These are phyloP conservation scores for Yarrowia sp. DNA, from an alignment of 805 yeast species.

Conservation along the genomic window DNA sequence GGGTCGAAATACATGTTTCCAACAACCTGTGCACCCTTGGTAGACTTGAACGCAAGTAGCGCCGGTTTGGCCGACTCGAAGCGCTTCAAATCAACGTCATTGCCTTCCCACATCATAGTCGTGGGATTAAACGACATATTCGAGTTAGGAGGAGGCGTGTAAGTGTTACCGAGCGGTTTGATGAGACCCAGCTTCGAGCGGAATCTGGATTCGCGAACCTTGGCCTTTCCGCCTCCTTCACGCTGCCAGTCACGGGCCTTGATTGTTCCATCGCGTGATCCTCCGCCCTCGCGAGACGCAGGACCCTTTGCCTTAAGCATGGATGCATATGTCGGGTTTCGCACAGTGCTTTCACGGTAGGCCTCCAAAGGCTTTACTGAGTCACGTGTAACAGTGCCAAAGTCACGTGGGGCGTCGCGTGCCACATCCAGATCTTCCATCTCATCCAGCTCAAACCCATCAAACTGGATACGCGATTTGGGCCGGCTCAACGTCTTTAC, in stretches of 20 bases:
- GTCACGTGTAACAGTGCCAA: not conserved
- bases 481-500: slow-evolving; percentile 13
- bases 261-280: not conserved
- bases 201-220: not conserved
- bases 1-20: slow-evolving; percentile 61
- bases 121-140: slow-evolving; percentile 53
- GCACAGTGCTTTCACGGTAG: slow-evolving; percentile 4
- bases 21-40: slow-evolving; percentile 42
- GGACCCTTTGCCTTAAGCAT: not conserved
- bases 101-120: slow-evolving; percentile 60
- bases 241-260: not conserved
- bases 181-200: not conserved
- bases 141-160: not conserved
- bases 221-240: not conserved
- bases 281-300: not conserved
- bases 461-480: not conserved
- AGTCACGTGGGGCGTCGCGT: not conserved
- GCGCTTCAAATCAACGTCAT: slow-evolving; percentile 52
- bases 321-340: slow-evolving; percentile 1
- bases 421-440: slow-evolving; percentile 13
- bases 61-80: slow-evolving; percentile 46
- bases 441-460: slow-evolving; percentile 17
- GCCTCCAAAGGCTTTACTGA: slow-evolving; percentile 13
- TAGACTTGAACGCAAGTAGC: slow-evolving; percentile 35
- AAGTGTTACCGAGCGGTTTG: not conserved